Base-by-base conservation (phyloP, 108 stramenopile genomes). In the Skeletonema potamos region DNA sequence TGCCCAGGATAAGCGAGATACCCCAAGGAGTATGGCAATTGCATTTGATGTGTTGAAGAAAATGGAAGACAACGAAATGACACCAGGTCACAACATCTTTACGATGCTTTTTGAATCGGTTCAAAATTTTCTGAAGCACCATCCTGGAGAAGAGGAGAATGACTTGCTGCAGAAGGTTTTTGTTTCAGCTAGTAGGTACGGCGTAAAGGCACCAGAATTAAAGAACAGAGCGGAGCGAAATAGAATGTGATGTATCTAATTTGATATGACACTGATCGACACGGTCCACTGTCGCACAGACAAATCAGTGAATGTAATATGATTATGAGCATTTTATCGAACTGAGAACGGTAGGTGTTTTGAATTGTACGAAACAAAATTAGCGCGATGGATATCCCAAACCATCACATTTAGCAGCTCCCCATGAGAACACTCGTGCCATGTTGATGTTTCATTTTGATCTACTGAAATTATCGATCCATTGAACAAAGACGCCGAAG, bases 1-100 rank as follows among this genome's bases (percentile, higher is more conserved):
- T 12, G 36, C 69, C 22, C 12, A 48, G 15, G 22, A 44, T 17
- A 73, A 73, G 24, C 17, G 44, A 28, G 58, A 77, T 26, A 54
- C 51, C 0, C 32, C 76, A 33, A 46, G 39, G 11, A 64, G 71
- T 15, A 32, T 82, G 34, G 54, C 64, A 11, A 68, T 82, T 54
- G 70, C 76, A 32, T 77, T 77, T 59, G 73, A 82, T 27, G 46
- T 58, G 6, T 73, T 54, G 33, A 58, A 77, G 5, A 77, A 62
- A 66, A 82, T 82, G 81, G 39, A 66, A 22, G 65, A 54, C 6
- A 39, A 41, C 17, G 64, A 57, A 5, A 57, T 77, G 10, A 66
- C 65, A 55, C 76, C 76, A 24, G 65, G 27, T 12, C 48, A 20
- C 11, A 46, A 36, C 6, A 58, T 65, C 37, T 82, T 73, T 73